A percentile compares a stretch with the other conserved stretches of the same genome.
These are phyloP conservation scores for Aspergillus uvarum DNA, from an alignment of 2,329 filamentous ascomycete genomes.

Conservation along the genomic window DNA sequence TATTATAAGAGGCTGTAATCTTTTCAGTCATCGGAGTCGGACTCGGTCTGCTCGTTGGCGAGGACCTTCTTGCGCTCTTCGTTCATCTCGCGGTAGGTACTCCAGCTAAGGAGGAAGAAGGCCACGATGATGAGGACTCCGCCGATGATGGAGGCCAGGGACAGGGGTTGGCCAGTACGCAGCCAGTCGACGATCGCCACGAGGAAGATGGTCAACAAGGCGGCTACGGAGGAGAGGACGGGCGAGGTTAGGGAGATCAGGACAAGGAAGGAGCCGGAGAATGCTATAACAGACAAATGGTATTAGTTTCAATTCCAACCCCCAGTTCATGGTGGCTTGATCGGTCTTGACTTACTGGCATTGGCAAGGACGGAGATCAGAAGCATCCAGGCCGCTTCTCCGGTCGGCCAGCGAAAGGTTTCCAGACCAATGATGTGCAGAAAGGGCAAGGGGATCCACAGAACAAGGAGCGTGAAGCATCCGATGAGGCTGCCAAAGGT, in stretches of 20 bases:
- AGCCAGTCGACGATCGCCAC: constrained; percentile 91
- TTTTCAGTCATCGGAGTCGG: constrained; percentile 41
- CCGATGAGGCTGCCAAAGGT: constrained; percentile 87
- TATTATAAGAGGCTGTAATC: not conserved
- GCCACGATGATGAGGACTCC: constrained; percentile 83
- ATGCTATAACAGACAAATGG: constrained; percentile 48
- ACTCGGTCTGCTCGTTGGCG: constrained; percentile 43
- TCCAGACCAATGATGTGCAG: constrained; percentile 78
- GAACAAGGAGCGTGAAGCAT: constrained; percentile 75
- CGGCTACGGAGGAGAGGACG: constrained; percentile 87
- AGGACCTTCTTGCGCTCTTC: constrained; percentile 69
- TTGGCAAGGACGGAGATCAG: constrained; percentile 80
- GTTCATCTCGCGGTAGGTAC: constrained; percentile 88
- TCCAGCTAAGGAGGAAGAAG: constrained; percentile 84
- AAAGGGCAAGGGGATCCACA: constrained; percentile 89
- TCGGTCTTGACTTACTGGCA: constrained; percentile 57
- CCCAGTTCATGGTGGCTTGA: not conserved
- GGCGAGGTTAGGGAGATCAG: constrained; percentile 91
- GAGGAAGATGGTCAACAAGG: constrained; percentile 92
- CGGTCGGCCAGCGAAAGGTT: constrained; percentile 75
- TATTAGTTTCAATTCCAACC: constrained; percentile 1
- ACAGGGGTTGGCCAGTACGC: constrained; percentile 74
- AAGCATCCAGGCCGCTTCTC: constrained; percentile 76
- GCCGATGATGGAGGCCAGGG: constrained; percentile 73
- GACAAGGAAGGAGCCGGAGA: constrained; percentile 89